Evolutionary conservation across 2,329 filamentous ascomycete genomes (phyloP).

Genomic region (Penicillium sp.): DNA sequence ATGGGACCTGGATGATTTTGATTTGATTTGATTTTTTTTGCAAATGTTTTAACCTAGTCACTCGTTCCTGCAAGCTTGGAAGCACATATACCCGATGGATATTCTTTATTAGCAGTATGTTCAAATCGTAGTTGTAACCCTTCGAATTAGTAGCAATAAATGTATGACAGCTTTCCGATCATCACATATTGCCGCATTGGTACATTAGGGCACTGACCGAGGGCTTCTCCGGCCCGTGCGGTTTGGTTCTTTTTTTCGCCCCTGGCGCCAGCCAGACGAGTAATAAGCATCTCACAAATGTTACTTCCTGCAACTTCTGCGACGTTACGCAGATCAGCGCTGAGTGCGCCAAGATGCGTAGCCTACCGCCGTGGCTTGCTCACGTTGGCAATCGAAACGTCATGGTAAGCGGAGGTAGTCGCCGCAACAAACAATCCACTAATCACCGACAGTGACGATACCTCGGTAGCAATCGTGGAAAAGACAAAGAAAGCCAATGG

Average conservation of each 20-base stretch:
- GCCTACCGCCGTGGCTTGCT: slow-evolving; percentile 34
- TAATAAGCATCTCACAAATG: slow-evolving; percentile 24
- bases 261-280: slow-evolving; percentile 9
- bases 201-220: slow-evolving; percentile 24
- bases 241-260: slow-evolving; percentile 21
- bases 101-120: background rate
- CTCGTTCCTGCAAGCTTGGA: slow-evolving; percentile 18
- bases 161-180: background rate
- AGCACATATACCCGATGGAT: background rate
- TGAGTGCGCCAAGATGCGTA: slow-evolving; percentile 3
- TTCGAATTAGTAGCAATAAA: background rate
- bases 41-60: slow-evolving; percentile 21
- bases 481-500: slow-evolving; percentile 41
- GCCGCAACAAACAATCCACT: background rate
- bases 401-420: slow-evolving; percentile 36
- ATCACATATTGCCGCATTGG: slow-evolving; percentile 5
- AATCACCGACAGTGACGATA: slow-evolving; percentile 70
- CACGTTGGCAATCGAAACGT: slow-evolving; percentile 51
- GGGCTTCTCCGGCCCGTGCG: slow-evolving; percentile 36
- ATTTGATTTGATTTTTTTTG: slow-evolving; percentile 18
- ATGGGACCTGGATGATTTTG: slow-evolving; percentile 15
- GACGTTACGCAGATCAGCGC: slow-evolving; percentile 23
- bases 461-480: slow-evolving; percentile 79
- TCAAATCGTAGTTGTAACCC: background rate
- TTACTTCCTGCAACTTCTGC: slow-evolving; percentile 21